phyloP scores from a whole-genome alignment of 768 basidiomycete species.

The Mycena rebaudengoi region DNA sequence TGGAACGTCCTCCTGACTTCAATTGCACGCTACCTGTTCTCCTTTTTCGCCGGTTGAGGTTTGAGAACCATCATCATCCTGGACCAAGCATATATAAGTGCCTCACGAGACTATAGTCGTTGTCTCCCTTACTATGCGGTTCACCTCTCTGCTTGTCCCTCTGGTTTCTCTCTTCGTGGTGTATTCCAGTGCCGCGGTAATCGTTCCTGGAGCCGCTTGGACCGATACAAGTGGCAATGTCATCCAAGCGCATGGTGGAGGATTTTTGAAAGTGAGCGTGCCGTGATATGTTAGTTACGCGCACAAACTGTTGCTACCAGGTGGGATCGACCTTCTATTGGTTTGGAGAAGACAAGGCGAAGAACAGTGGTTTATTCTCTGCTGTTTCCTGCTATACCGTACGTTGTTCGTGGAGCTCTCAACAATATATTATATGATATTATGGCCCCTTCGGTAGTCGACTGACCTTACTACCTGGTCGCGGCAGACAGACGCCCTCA shows the following conservation, averaged over 20 bases:
- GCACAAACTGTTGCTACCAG: slow-evolving; percentile 32
- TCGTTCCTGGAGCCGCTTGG: slow-evolving; percentile 71
- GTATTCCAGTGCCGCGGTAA: slow-evolving; percentile 51
- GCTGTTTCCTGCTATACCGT: slow-evolving; percentile 47
- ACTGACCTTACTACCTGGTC: slow-evolving; percentile 62
- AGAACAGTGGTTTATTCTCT: slow-evolving; percentile 61
- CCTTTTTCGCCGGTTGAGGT: no score
- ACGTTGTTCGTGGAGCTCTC: not conserved
- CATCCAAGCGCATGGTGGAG: slow-evolving; percentile 72
- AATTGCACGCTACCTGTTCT: no score
- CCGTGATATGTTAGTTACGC: not conserved
- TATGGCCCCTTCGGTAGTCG: slow-evolving; percentile 40
- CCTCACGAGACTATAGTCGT: not conserved
- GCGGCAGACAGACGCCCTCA: slow-evolving; percentile 66
- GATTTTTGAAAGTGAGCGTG: slow-evolving; percentile 57
- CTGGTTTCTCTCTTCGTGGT: slow-evolving; percentile 25
- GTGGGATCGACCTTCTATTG: slow-evolving; percentile 66
- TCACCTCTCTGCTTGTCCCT: slow-evolving; percentile 18
- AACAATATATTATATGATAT: not conserved
- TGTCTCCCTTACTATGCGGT: slow-evolving; percentile 10
- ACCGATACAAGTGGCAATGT: slow-evolving; percentile 66
- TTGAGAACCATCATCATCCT: no score
- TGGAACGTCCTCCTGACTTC: not conserved
- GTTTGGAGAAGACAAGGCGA: slow-evolving; percentile 70
- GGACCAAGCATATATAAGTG: not conserved